Evolutionary conservation across 176 grass and related monocot genomes (phyloP), one percentile per base, ranked within the genome.

Genomic region (Carex littledalei): DNA sequence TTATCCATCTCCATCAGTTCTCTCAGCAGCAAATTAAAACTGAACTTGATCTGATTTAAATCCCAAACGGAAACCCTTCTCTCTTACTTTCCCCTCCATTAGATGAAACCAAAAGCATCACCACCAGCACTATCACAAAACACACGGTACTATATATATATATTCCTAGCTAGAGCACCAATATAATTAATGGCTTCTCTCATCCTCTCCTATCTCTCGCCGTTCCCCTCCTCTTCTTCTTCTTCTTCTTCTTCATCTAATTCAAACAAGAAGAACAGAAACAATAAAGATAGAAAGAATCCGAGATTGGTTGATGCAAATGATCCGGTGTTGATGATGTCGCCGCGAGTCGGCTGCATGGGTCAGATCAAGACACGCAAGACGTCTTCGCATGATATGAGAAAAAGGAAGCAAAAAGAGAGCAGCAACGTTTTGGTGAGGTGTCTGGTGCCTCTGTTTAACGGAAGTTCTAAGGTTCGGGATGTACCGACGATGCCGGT

Each of bases 301-400:
- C 43, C 6, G 9, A 43, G 70, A 74, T 41, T 18, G 2, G 4
- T 7, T 16, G 54, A 76, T 74, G 8, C 73, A 31, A 13, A 78
- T 20, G 85, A 86, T 24, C 85, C 75, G 1, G 32, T 78, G 50
- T 13, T 55, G 1, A 9, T 78, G 14, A 3, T 66, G 41, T 86
- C 85, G 21, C 85, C 85, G 3, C 37, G 24, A 81, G 34, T 86
- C 15, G 75, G 75, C 6, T 86, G 75, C 59, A 55, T 80, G 60
- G 85, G 85, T 17, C 85, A 86, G 60, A 86, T 86, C 85, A 80
- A 86, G 31, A 32, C 54, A 16, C 35, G 52, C 6, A 69, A 58
- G 3, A 22, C 21, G 1, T 50, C 22, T 75, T 59, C 29, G 20
- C 60, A 52, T 3, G 12, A 34, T 45, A 17, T 11, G 17, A 22